These are phyloP conservation scores for Lecanosticta acicola DNA, from an alignment of 2,329 filamentous ascomycete species.

Conservation along the genomic window DNA sequence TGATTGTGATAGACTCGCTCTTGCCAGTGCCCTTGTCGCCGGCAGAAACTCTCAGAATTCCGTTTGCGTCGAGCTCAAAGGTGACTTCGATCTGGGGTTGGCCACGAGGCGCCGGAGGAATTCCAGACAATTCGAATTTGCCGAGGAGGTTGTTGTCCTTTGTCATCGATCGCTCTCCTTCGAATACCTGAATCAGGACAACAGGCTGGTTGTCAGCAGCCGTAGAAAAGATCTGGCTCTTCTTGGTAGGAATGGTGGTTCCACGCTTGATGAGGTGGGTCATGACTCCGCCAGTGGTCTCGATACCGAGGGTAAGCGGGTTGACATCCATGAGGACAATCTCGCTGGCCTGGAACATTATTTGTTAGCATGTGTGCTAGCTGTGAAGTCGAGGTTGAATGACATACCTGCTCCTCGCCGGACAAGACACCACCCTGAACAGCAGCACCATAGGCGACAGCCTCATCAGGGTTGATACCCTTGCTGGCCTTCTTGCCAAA, in stretches of 20 bases:
- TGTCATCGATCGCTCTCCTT: slow-evolving; percentile 71
- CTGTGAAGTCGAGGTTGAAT: too few species aligned
- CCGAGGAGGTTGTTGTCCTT: slow-evolving; percentile 74
- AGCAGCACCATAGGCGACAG: slow-evolving; percentile 94
- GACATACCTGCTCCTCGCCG: slow-evolving; percentile 62
- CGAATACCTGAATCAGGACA: slow-evolving; percentile 98
- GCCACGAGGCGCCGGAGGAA: slow-evolving; percentile 89
- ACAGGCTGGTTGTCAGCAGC: slow-evolving; percentile 97
- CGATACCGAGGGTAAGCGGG: slow-evolving; percentile 93
- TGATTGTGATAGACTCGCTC: slow-evolving; percentile 95
- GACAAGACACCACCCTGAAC: slow-evolving; percentile 95
- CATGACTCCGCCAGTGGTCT: slow-evolving; percentile 97
- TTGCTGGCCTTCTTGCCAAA: slow-evolving; percentile 98
- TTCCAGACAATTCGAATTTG: slow-evolving; percentile 96
- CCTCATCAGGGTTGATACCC: slow-evolving; percentile 99
- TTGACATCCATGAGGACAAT: slow-evolving; percentile 94
- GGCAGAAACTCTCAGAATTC: slow-evolving; percentile 93
- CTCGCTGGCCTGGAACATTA: slow-evolving; percentile 77
- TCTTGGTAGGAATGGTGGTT: slow-evolving; percentile 98
- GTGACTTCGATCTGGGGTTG: slow-evolving; percentile 98
- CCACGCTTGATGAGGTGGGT: slow-evolving; percentile 97
- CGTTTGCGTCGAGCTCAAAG: slow-evolving; percentile 96
- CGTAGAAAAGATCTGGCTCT: slow-evolving; percentile 97
- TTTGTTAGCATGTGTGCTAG: too few species aligned
- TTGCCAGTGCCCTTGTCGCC: slow-evolving; percentile 98